phyloP scores from a whole-genome alignment of 257 asterid genomes.

The Nemophila menziesii region DNA sequence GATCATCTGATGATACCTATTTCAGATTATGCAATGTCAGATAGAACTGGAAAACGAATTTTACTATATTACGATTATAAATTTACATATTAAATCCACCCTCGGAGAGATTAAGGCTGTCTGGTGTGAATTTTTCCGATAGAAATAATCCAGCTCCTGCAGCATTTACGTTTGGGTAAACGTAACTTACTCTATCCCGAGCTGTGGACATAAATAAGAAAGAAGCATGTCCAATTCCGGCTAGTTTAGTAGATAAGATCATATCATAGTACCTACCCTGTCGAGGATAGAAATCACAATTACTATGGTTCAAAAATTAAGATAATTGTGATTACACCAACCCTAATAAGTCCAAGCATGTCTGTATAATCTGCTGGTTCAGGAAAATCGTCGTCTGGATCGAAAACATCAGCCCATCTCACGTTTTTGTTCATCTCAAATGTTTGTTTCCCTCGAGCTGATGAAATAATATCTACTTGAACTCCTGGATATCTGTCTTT shows the following conservation, averaged over 20 bases:
- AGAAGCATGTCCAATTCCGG: conserved; percentile 75
- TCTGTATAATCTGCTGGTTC: conserved; percentile 64
- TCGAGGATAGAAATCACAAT: conserved; percentile 11
- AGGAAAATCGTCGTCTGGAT: conserved; percentile 57
- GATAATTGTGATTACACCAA: conserved; percentile 15
- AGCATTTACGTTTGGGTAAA: conserved; percentile 74
- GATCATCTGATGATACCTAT: conserved; percentile 64
- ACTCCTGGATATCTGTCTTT: conserved; percentile 87
- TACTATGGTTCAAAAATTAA: background rate
- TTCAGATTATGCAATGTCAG: background rate
- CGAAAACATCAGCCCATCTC: conserved; percentile 61
- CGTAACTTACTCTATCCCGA: conserved; percentile 63
- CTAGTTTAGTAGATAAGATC: conserved; percentile 69
- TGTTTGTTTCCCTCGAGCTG: conserved; percentile 63
- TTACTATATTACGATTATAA: background rate
- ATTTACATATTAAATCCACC: conserved; percentile 72
- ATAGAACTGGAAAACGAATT: too few species aligned
- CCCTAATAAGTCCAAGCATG: conserved; percentile 71
- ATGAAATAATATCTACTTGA: conserved; percentile 48
- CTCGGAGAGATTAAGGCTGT: conserved; percentile 45
- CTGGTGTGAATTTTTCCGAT: conserved; percentile 53
- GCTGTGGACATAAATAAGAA: conserved; percentile 78
- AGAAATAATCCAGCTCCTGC: conserved; percentile 77
- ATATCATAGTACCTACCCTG: conserved; percentile 74
- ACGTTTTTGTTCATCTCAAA: conserved; percentile 80